Percentiles rank a stretch among this genome's conserved stretches.
These are phyloP conservation scores for Telopea speciosissima DNA, from an alignment of 177 flowering plant species.

Conservation along the genomic window DNA sequence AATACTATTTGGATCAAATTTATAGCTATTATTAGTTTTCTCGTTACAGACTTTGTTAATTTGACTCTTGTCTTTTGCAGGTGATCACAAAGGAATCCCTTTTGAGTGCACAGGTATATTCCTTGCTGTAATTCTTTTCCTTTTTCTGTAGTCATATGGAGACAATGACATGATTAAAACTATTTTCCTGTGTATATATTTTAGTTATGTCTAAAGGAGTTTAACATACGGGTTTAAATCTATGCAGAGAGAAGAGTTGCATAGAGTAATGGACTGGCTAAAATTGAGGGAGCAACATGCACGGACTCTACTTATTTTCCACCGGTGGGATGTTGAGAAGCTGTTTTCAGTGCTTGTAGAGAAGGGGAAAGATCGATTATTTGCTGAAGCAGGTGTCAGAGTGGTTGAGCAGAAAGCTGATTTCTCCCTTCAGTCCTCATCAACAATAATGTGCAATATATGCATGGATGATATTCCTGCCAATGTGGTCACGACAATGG, in stretches of 20 bases:
- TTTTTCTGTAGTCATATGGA: not conserved
- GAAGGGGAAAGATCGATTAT: slow-evolving; percentile 57
- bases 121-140: not conserved
- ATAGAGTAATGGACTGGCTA: slow-evolving; percentile 61
- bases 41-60: not conserved
- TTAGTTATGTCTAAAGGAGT: not conserved
- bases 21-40: not conserved
- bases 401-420: slow-evolving; percentile 28
- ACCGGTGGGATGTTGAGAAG: slow-evolving; percentile 80
- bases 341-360: slow-evolving; percentile 63
- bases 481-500: slow-evolving; percentile 60
- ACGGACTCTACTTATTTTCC: slow-evolving; percentile 66
- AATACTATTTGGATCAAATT: not conserved
- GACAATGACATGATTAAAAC: not conserved
- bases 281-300: slow-evolving; percentile 69
- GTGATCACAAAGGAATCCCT: not conserved
- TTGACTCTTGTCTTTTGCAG: not conserved
- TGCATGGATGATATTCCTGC: slow-evolving; percentile 76
- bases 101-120: not conserved
- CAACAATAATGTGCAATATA: slow-evolving; percentile 44
- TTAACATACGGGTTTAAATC: slow-evolving; percentile 1
- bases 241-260: slow-evolving; percentile 58
- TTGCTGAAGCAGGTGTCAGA: slow-evolving; percentile 65
- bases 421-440: slow-evolving; percentile 17
- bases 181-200: not conserved